These are phyloP conservation scores for Apiotrichum sp. DNA, from an alignment of 1,284 basidiomycete genomes.

Conservation along the genomic window DNA sequence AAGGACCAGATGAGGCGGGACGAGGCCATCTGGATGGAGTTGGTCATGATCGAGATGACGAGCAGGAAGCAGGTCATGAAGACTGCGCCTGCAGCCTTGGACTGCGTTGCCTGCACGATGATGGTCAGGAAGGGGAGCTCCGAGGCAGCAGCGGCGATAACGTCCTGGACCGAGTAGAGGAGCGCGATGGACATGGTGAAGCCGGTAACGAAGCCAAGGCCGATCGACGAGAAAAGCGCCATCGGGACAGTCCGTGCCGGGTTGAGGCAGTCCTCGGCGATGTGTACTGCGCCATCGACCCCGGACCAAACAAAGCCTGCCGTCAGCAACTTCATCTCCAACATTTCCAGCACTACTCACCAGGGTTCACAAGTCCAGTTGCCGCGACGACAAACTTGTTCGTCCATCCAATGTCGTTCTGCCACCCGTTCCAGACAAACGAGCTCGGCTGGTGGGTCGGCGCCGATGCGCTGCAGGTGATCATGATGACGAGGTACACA, in stretches of 20 bases:
- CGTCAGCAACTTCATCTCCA: not conserved
- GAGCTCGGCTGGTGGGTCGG: conserved; percentile 5
- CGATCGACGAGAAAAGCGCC: conserved; percentile 7
- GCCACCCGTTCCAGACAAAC: conserved; percentile 9
- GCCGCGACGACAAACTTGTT: conserved; percentile 14
- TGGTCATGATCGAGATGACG: conserved; percentile 11
- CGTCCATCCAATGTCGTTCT: conserved; percentile 9
- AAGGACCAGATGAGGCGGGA: conserved; percentile 15
- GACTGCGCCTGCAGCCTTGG: conserved; percentile 8
- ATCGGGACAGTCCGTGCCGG: conserved; percentile 10
- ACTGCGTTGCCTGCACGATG: conserved; percentile 13
- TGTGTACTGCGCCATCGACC: conserved; percentile 13
- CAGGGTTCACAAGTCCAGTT: conserved; percentile 15
- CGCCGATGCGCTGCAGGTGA: conserved; percentile 17
- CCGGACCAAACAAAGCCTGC: conserved; percentile 12
- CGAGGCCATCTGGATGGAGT: conserved; percentile 12
- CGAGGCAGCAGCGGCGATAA: conserved; percentile 5
- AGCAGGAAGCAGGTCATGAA: conserved; percentile 7
- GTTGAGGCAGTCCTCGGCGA: conserved; percentile 14
- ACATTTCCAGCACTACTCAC: not conserved
- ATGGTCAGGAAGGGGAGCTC: conserved; percentile 15
- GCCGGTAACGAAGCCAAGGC: conserved; percentile 10
- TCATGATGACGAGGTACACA: conserved; percentile 9
- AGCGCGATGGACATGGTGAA: conserved; percentile 9
- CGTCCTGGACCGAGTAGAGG: conserved; percentile 13